Conservation (phyloP, 495 filamentous ascomycete genomes). For the Pyrenula massariospora region DNA sequence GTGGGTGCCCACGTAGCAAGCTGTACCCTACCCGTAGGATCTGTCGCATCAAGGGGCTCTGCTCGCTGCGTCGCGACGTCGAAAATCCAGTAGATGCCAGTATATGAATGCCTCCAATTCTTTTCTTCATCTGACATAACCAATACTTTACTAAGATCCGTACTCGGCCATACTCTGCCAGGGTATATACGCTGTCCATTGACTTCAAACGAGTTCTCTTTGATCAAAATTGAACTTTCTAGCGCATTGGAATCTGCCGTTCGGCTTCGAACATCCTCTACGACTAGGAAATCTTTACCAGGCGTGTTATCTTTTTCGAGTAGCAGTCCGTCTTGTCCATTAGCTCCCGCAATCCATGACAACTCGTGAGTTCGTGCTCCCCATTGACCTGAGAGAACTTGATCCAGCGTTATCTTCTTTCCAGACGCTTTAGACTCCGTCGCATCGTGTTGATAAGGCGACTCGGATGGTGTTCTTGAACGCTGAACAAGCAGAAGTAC, state of each 20-base stretch:
- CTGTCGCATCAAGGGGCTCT: constrained; percentile 62
- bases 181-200: constrained; percentile 38
- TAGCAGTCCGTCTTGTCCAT: constrained; percentile 77
- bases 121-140: constrained; percentile 53
- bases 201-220: constrained; percentile 48
- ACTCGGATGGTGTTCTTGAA: constrained; percentile 44
- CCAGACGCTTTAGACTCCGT: constrained; percentile 54
- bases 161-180: constrained; percentile 58
- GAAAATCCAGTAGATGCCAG: constrained; percentile 82
- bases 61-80: constrained; percentile 74
- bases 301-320: constrained; percentile 48
- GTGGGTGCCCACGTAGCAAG: constrained; percentile 83
- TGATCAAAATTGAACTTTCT: constrained; percentile 60
- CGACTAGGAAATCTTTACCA: constrained; percentile 61
- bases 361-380: constrained; percentile 54
- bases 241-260: constrained; percentile 29
- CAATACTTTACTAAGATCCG: constrained; percentile 73
- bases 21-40: constrained; percentile 59
- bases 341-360: constrained; percentile 76
- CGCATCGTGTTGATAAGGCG: constrained; percentile 50
- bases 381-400: constrained; percentile 69
- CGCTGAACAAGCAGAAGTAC: constrained; percentile 56
- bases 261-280: constrained; percentile 71
- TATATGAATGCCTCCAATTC: constrained; percentile 86
- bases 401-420: constrained; percentile 69